These are phyloP conservation scores for Stemphylium beticola DNA, from an alignment of 2,329 filamentous ascomycete genomes.

Conservation along the genomic window DNA sequence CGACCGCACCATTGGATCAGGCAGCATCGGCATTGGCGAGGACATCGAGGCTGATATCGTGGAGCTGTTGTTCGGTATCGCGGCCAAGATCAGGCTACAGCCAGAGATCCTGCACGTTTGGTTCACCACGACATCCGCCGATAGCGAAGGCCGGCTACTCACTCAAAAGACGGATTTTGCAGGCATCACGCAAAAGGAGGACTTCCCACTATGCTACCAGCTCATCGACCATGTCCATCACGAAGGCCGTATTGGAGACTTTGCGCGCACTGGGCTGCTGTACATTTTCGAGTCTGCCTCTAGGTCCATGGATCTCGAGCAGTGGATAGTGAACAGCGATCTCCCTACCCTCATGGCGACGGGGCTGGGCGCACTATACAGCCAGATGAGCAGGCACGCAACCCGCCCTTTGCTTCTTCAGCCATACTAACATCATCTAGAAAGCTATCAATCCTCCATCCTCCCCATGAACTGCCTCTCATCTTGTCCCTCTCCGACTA, in stretches of 20 bases:
- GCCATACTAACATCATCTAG: constrained; percentile 48
- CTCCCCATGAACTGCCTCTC: constrained; percentile 76
- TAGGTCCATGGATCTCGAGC: constrained; percentile 79
- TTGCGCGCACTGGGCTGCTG: constrained; percentile 88
- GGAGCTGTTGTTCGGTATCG: constrained; percentile 92
- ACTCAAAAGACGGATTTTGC: constrained; percentile 73
- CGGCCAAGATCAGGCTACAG: constrained; percentile 91
- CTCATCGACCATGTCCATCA: constrained; percentile 97
- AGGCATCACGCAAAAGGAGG: constrained; percentile 82
- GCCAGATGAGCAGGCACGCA: constrained; percentile 66
- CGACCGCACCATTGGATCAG: constrained; percentile 75
- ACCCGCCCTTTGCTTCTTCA: not conserved
- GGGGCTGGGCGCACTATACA: constrained; percentile 80
- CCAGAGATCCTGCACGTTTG: constrained; percentile 86
- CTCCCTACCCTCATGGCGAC: constrained; percentile 97
- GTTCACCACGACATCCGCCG: constrained; percentile 69
- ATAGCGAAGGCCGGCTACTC: constrained; percentile 49
- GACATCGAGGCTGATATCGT: constrained; percentile 89
- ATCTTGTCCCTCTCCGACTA: constrained; percentile 92
- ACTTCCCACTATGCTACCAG: constrained; percentile 95
- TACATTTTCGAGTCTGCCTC: constrained; percentile 96
- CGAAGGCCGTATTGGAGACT: constrained; percentile 92
- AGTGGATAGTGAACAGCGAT: constrained; percentile 97
- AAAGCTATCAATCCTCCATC: constrained; percentile 81
- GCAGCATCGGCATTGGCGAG: constrained; percentile 73